Base-by-base conservation (phyloP, 805 yeast species). In the Grigorovia yakushimaensis region DNA sequence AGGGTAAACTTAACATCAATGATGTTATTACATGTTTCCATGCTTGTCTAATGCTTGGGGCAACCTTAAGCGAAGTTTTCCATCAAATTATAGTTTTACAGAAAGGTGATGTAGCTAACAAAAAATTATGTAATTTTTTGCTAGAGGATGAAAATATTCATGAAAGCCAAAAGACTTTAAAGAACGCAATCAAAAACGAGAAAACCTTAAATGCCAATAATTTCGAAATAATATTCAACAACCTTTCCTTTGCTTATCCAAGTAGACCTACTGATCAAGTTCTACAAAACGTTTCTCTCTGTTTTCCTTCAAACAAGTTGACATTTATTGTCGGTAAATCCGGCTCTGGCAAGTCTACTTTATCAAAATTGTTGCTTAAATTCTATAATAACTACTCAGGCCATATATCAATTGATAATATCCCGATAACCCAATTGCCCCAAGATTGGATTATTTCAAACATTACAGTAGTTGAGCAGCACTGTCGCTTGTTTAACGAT, bases 271-370 rank as follows among this genome's bases (percentile, higher is more conserved):
- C 68, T 1, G 62, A 64, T 1, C 64, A 66, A 1, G 78, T 78
- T 0, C 59, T 93, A 15, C 62, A 72, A 0, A 55, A 73, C 43
- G 67, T 83, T 1, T 57, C 62, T n/a, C 48, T 84, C 22, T 53
- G 54, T 1, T 67, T 88, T 35, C 62, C 69, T 1, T 62, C 76
- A 0, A 72, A 75, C 1, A 53, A 66, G 30, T 58, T 76, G 6
- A 78, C 82, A 1, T 91, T 78, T 55, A 64, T 93, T 4, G 76
- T 93, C 39, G 99, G 99, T 1, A 72, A 74, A 50, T 88, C 97
- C 0, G 99, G 99, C 0, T 81, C 89, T 0, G 98, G 98, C 0
- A 93, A 93, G 62, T 91, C 98, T 0, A 84, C 98, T 0, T 51
- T 93, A 2, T 76, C 83, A 0, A 74, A 74, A 36, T 61, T 93